Percentiles rank a stretch among this genome's conserved stretches.
Conservation (phyloP, 768 basidiomycete genomes). For the Amanita brunnescens region DNA sequence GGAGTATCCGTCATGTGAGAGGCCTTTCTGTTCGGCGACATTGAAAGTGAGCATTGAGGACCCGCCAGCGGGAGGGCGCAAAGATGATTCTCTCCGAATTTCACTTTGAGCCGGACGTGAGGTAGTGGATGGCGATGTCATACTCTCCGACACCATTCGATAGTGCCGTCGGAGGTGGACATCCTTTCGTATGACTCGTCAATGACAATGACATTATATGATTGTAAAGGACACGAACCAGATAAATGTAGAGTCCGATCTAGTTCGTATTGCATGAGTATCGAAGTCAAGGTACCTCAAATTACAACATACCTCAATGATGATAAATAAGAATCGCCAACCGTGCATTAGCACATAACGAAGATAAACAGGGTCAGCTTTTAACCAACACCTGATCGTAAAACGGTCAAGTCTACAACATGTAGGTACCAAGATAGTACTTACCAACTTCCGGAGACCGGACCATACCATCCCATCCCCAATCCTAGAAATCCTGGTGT, state of each 20-base stretch:
- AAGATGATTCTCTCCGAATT: neutral
- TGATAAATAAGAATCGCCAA: constrained; percentile 10
- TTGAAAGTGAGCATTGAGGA: neutral
- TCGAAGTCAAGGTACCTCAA: neutral
- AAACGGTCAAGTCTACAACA: neutral
- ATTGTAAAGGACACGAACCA: neutral
- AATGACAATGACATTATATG: neutral
- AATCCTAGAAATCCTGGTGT: constrained; percentile 8
- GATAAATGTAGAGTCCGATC: neutral
- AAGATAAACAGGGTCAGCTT: constrained; percentile 5
- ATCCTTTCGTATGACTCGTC: neutral
- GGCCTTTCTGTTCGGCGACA: neutral
- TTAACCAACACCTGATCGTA: constrained; percentile 8
- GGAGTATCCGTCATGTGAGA: neutral
- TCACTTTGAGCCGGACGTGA: neutral
- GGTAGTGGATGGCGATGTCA: neutral
- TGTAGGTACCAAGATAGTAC: neutral
- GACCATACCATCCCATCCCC: constrained; percentile 10
- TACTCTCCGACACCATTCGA: neutral
- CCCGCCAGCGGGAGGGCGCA: neutral
- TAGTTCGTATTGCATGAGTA: neutral
- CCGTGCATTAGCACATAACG: constrained; percentile 11
- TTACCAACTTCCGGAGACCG: constrained; percentile 10
- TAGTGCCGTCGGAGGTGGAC: constrained; percentile 3
- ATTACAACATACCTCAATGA: constrained; percentile 16